Conservation (phyloP, 495 filamentous ascomycete species). For the Penicillium alfredii region DNA sequence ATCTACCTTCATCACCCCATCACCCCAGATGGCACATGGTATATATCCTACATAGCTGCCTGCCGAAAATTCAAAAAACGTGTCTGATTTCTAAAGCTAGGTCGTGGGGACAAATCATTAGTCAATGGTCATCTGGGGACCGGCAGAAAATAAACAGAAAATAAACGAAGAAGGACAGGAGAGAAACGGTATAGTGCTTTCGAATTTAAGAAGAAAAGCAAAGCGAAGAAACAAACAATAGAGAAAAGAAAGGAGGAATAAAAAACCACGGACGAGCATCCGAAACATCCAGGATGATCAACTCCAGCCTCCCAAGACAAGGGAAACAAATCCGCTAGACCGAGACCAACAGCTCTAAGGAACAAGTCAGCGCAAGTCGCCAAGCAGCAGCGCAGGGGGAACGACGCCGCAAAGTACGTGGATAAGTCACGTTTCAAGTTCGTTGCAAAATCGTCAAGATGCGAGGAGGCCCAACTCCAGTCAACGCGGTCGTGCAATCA, state of each 20-base stretch:
- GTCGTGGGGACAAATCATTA: background rate
- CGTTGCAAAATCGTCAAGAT: background rate
- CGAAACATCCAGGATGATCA: background rate
- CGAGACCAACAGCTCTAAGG: constrained; percentile 8
- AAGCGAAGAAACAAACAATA: background rate
- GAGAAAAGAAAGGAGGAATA: constrained; percentile 1
- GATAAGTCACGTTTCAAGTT: background rate
- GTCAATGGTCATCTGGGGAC: background rate
- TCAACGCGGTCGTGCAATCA: background rate
- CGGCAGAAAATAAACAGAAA: no score
- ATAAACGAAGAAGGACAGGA: no score
- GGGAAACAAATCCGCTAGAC: no score
- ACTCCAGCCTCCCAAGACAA: constrained; percentile 1
- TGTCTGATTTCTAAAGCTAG: background rate
- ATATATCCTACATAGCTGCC: no score
- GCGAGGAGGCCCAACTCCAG: background rate
- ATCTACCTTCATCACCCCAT: no score
- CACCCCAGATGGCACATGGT: background rate
- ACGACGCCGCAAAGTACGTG: constrained; percentile 11
- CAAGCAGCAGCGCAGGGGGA: no score
- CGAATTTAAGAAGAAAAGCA: background rate
- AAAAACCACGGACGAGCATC: background rate
- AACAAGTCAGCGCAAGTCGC: no score
- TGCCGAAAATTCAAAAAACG: background rate
- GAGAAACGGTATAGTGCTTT: no score